A percentile compares a stretch with the other conserved stretches of the same genome.
Conservation (phyloP, 2,329 filamentous ascomycete genomes). For the Clarireedia paspali region DNA sequence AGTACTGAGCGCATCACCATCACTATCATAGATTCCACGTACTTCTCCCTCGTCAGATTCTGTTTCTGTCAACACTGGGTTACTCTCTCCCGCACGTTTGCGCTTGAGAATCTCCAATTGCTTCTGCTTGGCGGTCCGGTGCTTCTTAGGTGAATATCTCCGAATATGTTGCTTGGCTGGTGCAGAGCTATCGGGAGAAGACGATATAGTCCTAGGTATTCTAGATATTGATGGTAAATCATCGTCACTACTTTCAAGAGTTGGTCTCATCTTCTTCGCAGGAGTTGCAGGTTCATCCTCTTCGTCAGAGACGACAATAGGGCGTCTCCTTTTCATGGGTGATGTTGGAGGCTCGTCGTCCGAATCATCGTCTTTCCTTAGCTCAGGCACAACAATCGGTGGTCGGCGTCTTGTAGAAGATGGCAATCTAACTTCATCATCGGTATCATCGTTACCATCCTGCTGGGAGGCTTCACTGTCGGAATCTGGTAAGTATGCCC, state of each 20-base stretch:
- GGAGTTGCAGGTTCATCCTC: conserved; percentile 3
- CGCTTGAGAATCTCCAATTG: conserved; percentile 34
- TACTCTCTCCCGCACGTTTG: conserved; percentile 34
- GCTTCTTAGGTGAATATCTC: conserved; percentile 12
- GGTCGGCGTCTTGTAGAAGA: conserved; percentile 16
- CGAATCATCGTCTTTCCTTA: conserved; percentile 7
- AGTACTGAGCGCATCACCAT: conserved; percentile 36
- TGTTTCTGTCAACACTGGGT: conserved; percentile 32
- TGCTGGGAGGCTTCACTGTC: neutral
- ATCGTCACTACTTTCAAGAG: neutral
- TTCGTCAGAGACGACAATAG: neutral
- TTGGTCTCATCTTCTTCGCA: neutral
- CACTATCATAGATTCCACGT: conserved; percentile 11
- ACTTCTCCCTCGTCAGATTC: conserved; percentile 24
- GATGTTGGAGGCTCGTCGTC: conserved; percentile 14
- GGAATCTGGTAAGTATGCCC: neutral
- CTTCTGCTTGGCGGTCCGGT: conserved; percentile 35
- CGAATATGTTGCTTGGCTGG: neutral
- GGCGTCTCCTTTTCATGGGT: conserved; percentile 13
- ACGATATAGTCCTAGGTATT: conserved; percentile 7
- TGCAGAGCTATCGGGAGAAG: conserved; percentile 14
- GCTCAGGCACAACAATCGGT: neutral
- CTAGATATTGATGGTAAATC: neutral
- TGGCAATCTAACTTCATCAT: conserved; percentile 13
- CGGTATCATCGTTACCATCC: conserved; percentile 7